Conservation (phyloP, 441 rosid species). For the Pelargonium citronellum region DNA sequence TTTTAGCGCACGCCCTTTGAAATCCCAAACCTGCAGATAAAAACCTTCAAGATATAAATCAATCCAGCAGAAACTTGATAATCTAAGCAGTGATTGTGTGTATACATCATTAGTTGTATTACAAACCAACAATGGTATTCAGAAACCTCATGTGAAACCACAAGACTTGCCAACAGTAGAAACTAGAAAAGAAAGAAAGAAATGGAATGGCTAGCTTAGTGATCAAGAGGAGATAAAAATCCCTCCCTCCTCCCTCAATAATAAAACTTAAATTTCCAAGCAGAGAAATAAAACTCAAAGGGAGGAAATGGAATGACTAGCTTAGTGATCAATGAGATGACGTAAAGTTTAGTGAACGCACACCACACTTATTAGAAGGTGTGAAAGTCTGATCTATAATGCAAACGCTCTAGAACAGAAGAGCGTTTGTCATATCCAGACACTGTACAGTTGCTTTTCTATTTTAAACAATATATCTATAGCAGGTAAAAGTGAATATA, state of each 20-base stretch:
- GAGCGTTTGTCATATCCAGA: too few species aligned
- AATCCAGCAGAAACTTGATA: constrained; percentile 5
- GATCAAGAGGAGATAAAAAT: constrained; percentile 7
- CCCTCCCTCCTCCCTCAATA: background rate
- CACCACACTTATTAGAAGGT: background rate
- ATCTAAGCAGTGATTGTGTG: constrained; percentile 5
- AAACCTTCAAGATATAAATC: constrained; percentile 6
- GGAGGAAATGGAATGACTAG: background rate
- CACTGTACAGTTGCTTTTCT: too few species aligned
- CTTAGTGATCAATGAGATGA: background rate
- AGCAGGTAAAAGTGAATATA: too few species aligned
- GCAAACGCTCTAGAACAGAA: too few species aligned
- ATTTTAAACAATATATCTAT: too few species aligned
- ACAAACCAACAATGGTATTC: background rate
- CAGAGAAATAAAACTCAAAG: too few species aligned
- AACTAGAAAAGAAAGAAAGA: too few species aligned
- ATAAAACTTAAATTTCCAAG: too few species aligned
- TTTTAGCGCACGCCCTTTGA: constrained; percentile 62
- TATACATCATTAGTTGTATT: constrained; percentile 5
- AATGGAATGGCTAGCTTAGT: too few species aligned
- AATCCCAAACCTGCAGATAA: constrained; percentile 80
- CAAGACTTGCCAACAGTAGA: background rate
- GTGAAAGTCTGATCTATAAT: too few species aligned
- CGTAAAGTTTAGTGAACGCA: background rate
- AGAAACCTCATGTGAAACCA: background rate